phyloP scores from a whole-genome alignment of 192 early-diverging fungal genomes.

The Coemansia sp. region DNA sequence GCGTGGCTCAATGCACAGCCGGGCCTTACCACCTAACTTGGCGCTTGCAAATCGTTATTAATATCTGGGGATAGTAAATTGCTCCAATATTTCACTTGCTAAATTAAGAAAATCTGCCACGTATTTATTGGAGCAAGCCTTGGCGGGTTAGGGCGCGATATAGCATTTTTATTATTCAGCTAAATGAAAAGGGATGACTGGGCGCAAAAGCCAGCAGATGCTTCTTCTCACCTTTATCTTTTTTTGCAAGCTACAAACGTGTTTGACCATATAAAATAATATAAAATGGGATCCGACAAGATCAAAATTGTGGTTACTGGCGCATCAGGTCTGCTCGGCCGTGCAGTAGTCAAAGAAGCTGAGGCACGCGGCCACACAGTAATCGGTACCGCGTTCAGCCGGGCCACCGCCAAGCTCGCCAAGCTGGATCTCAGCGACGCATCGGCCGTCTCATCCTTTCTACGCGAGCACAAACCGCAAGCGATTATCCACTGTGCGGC shows the following conservation, averaged over 20 bases:
- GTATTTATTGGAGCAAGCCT: too few species aligned
- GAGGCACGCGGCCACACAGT: slow-evolving; percentile 59
- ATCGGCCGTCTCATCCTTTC: slow-evolving; percentile 54
- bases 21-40: too few species aligned
- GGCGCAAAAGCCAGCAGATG: too few species aligned
- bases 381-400: slow-evolving; percentile 70
- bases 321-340: slow-evolving; percentile 80
- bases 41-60: too few species aligned
- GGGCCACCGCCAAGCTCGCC: slow-evolving; percentile 57
- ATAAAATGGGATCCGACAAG: slow-evolving; percentile 3
- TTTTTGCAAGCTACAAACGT: neutral
- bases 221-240: too few species aligned
- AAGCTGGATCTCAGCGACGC: slow-evolving; percentile 71
- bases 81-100: too few species aligned
- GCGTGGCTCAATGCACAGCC: too few species aligned
- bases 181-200: too few species aligned
- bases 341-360: slow-evolving; percentile 64
- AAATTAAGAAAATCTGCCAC: too few species aligned
- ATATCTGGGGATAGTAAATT: too few species aligned
- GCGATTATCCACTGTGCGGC: slow-evolving; percentile 83
- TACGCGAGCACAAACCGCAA: slow-evolving; percentile 59
- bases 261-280: neutral
- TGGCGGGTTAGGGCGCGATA: too few species aligned
- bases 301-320: slow-evolving; percentile 77
- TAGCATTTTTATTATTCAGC: too few species aligned